Evolutionary conservation across 352 stramenopile genomes (phyloP).

Genomic region (Globisporangium alternatum): DNA sequence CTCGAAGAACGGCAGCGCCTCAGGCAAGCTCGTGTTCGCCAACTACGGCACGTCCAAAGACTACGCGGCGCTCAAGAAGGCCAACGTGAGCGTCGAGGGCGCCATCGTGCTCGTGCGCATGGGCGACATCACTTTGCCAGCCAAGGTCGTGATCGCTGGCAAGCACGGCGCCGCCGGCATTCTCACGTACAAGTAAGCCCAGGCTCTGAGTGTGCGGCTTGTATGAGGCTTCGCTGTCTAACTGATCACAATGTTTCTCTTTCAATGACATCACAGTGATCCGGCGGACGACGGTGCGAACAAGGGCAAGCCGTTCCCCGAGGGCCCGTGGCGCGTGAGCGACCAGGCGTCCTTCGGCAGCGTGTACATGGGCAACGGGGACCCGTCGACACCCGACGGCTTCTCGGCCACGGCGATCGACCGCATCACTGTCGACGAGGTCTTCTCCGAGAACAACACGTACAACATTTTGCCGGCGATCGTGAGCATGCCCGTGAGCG

Average conservation of each 20-base stretch:
- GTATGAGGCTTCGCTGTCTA: not conserved
- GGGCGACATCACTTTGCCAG: slow-evolving; percentile 58
- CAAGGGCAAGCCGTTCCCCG: slow-evolving; percentile 51
- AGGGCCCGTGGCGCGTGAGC: slow-evolving; percentile 64
- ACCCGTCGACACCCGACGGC: slow-evolving; percentile 72
- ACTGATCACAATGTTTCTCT: not conserved
- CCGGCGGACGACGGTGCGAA: slow-evolving; percentile 53
- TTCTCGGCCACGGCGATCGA: slow-evolving; percentile 56
- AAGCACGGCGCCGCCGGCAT: slow-evolving; percentile 57
- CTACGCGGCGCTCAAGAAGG: slow-evolving; percentile 51
- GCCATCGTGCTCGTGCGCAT: slow-evolving; percentile 64
- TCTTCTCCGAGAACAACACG: slow-evolving; percentile 81
- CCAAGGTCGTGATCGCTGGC: slow-evolving; percentile 68
- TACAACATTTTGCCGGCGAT: slow-evolving; percentile 77
- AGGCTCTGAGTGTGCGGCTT: not conserved
- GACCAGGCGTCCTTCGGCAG: slow-evolving; percentile 59
- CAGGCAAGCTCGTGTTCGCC: slow-evolving; percentile 63
- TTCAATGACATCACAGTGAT: slow-evolving; percentile 32
- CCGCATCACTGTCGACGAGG: slow-evolving; percentile 68
- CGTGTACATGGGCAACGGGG: slow-evolving; percentile 84
- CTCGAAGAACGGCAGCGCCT: slow-evolving; percentile 65
- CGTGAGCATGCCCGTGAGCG: slow-evolving; percentile 72
- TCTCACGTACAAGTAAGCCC: slow-evolving; percentile 74
- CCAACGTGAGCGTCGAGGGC: slow-evolving; percentile 47
- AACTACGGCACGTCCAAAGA: slow-evolving; percentile 70